Conservation (phyloP, 1,284 basidiomycete genomes). For the Waitea zeae region DNA sequence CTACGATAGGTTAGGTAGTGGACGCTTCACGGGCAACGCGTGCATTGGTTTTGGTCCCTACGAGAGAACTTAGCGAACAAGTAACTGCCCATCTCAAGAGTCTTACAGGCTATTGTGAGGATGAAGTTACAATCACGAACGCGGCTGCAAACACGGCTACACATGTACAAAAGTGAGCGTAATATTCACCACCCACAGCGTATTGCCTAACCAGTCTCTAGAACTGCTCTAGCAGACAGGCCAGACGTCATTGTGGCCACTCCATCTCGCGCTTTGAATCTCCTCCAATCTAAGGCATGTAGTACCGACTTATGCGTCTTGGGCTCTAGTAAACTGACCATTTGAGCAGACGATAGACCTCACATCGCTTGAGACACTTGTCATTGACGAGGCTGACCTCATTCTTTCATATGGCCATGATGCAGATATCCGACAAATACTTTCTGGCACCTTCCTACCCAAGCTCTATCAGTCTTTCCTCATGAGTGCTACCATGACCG, state of each 20-base stretch:
- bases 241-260: conserved; percentile 91
- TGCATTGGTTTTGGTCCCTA: conserved; percentile 93
- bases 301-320: conserved; percentile 15
- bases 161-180: conserved; percentile 61
- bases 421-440: conserved; percentile 77
- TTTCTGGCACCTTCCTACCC: conserved; percentile 64
- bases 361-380: conserved; percentile 62
- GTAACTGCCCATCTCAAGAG: conserved; percentile 57
- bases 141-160: conserved; percentile 59
- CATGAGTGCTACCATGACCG: conserved; percentile 97
- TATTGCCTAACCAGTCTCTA: conserved; percentile 17
- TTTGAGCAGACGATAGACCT: conserved; percentile 35
- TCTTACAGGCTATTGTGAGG: conserved; percentile 62
- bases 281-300: conserved; percentile 75
- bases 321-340: conserved; percentile 1
- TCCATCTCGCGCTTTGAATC: conserved; percentile 66
- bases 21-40: too few species aligned
- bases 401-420: conserved; percentile 96
- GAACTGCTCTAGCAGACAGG: conserved; percentile 70
- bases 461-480: conserved; percentile 88
- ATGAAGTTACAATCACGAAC: conserved; percentile 62
- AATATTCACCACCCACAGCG: background rate
- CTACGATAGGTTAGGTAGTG: too few species aligned
- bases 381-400: conserved; percentile 97
- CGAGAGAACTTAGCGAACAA: conserved; percentile 87